Base-by-base conservation (phyloP, 495 filamentous ascomycete genomes). In the Poronia punctata region DNA sequence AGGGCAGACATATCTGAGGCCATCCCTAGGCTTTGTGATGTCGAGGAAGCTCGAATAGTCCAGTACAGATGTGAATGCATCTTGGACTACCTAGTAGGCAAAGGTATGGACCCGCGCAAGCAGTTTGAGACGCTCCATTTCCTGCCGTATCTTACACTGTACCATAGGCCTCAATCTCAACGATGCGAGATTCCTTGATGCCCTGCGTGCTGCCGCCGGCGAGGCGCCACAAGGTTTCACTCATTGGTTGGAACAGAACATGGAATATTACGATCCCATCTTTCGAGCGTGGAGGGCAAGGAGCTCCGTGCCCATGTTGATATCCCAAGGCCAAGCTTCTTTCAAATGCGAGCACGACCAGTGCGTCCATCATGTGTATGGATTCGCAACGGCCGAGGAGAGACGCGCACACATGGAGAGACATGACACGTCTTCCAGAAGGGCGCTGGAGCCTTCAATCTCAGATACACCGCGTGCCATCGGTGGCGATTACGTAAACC, bases 31-130 rank as follows among this genome's bases (percentile, higher is more conserved):
- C 49, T 70, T 43, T 72, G 64, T 48, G 67, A 72, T 19, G 56
- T 70, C 26, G 69, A 72, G 43, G 69, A 72, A 53, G 67, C 69
- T 23, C 54, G 69, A 33, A 50, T 57, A 11, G 40, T 72, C 36
- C 69, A 72, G 40, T 71, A 72, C 45, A 60, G 59, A 41, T 71
- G 67, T 48, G 69, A 72, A 49, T 72, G 68, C 46, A 65, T 72
- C 44, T 67, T 70, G 43, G 60, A 54, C 34, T 68, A 65, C 26
- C 66, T 66, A 37, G 49, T 70, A 35, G 66, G 68, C 16, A 56
- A 67, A 61, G 66, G 69, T 72, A 64, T 43, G 65, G 56, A 23
- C 2, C 28, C 21, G 25, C n/a, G 29, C 39, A 14, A 44, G 49
- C 35, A 18, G 45, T 33, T 39, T 46, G 52, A 22, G 30, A n/a